Percentiles rank a stretch among this genome's conserved stretches.
These are phyloP conservation scores for Fistulifera pelliculosa DNA, from an alignment of 108 stramenopile species.

Conservation along the genomic window DNA sequence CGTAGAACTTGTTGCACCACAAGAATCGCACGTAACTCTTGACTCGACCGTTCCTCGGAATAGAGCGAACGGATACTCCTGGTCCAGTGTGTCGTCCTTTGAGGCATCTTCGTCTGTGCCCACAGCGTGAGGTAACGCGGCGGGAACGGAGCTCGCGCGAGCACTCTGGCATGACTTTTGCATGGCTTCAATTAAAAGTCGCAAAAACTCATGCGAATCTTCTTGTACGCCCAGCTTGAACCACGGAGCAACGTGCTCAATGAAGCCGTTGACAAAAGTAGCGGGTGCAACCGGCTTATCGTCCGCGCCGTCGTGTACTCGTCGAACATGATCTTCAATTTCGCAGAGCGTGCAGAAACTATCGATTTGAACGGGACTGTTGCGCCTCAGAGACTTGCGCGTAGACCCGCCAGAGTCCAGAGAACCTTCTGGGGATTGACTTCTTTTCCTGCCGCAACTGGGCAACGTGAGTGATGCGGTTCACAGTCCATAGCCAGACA, in stretches of 20 bases:
- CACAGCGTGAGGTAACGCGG: neutral
- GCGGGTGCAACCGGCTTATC: conserved; percentile 61
- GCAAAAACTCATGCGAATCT: conserved; percentile 97
- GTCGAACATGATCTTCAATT: conserved; percentile 51
- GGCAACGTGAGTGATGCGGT: conserved; percentile 54
- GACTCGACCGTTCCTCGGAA: conserved; percentile 83
- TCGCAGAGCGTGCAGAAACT: conserved; percentile 79
- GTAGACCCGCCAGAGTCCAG: conserved; percentile 7
- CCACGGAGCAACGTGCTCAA: conserved; percentile 73
- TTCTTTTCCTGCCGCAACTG: conserved; percentile 24
- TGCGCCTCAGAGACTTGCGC: conserved; percentile 7
- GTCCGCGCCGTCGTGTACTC: conserved; percentile 36
- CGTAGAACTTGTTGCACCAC: conserved; percentile 48
- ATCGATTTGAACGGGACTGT: conserved; percentile 10
- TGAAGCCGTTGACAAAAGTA: conserved; percentile 71
- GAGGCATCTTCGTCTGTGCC: conserved; percentile 22
- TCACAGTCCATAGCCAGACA: conserved; percentile 78
- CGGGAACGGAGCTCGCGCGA: neutral
- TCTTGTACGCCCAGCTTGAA: conserved; percentile 92
- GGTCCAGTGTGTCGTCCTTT: conserved; percentile 18
- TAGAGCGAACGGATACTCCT: conserved; percentile 78
- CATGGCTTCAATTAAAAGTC: conserved; percentile 92
- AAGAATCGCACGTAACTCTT: conserved; percentile 66
- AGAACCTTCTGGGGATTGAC: conserved; percentile 21
- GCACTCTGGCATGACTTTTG: conserved; percentile 74